These are phyloP conservation scores for Jacaranda copaia DNA, from an alignment of 257 asterid species.

Conservation along the genomic window DNA sequence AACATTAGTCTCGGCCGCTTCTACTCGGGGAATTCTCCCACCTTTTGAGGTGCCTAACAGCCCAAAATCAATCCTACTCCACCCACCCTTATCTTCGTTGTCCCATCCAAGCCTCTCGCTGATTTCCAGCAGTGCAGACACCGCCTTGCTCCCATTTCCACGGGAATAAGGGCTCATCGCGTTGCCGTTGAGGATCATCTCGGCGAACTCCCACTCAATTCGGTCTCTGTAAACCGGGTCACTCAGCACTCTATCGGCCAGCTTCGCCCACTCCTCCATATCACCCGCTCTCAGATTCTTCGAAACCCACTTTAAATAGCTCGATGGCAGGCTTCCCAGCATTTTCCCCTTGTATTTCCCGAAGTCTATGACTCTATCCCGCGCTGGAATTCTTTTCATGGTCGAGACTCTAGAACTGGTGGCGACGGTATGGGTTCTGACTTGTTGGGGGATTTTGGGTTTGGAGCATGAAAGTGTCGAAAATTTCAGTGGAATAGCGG, in stretches of 20 bases:
- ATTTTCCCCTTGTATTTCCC: slow-evolving; percentile 79
- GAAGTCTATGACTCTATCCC: slow-evolving; percentile 74
- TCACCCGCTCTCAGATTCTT: slow-evolving; percentile 76
- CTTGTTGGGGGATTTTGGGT: slow-evolving; percentile 13
- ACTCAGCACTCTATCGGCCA: slow-evolving; percentile 73
- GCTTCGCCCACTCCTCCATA: slow-evolving; percentile 77
- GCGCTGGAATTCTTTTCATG: slow-evolving; percentile 45
- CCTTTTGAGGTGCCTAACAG: slow-evolving; percentile 80
- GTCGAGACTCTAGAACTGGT: not conserved
- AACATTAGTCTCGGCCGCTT: not conserved
- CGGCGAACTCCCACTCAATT: slow-evolving; percentile 89
- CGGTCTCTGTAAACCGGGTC: slow-evolving; percentile 81
- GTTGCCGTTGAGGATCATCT: slow-evolving; percentile 68
- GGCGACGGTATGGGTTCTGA: not conserved
- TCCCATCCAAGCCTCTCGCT: slow-evolving; percentile 87
- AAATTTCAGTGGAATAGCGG: slow-evolving; percentile 1
- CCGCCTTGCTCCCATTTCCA: slow-evolving; percentile 41
- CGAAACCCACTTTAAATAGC: slow-evolving; percentile 79
- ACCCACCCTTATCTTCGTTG: slow-evolving; percentile 67
- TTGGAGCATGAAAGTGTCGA: slow-evolving; percentile 6
- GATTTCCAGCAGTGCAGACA: slow-evolving; percentile 62
- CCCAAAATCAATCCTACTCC: slow-evolving; percentile 74
- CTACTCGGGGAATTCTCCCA: slow-evolving; percentile 73
- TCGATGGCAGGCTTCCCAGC: slow-evolving; percentile 86
- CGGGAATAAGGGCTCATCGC: slow-evolving; percentile 27